Evolutionary conservation across 208 protist genomes (phyloP), one percentile per base, ranked within the genome.

Genomic region (Leishmania aethiopica): DNA sequence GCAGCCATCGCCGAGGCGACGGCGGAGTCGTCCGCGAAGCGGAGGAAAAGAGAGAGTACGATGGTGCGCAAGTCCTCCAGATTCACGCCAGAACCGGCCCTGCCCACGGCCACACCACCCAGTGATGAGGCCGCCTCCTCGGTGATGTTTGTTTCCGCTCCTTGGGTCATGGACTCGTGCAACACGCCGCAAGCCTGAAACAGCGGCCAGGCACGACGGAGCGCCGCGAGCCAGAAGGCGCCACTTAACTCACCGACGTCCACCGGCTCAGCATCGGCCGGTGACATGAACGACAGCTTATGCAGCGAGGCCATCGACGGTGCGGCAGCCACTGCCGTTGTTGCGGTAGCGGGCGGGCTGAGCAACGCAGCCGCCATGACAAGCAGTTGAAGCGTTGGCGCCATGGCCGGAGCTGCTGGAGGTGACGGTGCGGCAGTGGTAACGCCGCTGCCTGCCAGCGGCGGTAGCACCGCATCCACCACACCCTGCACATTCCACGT

Each of bases 401-500:
- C 10, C 13, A 57, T 47, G 42, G 45, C 19, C 25, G 45, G 62
- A 2, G 53, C 32, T 10, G 51, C 72, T 25, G 81, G 28, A 35
- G 75, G 35, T 57, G 62, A 82, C 35, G 22, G 5, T 4, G 53
- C 19, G 32, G 11, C 22, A 8, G 53, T 28, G n/a, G 53, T 25
- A 19, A 0, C 49, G 49, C n/a, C 22, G 55, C 15, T 51, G 47
- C 1, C 40, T 11, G 64, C 35, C 69, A 71, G 51, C 72, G 76
- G 79, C 25, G 86, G 84, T 51, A 97, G 71, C 64, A 90, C 62
- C 3, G 87, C 81, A 55, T 95, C 89, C 76, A 97, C 88, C 7
- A 95, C 91, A 57, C 86, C 88, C 45, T 80, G 87, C 0, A 86
- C 90, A 79, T 91, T 88, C 91, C 94, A 97, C 7, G 79, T 82